These are phyloP conservation scores for Euclidium syriacum DNA, from an alignment of 345 rosid species.

Conservation along the genomic window DNA sequence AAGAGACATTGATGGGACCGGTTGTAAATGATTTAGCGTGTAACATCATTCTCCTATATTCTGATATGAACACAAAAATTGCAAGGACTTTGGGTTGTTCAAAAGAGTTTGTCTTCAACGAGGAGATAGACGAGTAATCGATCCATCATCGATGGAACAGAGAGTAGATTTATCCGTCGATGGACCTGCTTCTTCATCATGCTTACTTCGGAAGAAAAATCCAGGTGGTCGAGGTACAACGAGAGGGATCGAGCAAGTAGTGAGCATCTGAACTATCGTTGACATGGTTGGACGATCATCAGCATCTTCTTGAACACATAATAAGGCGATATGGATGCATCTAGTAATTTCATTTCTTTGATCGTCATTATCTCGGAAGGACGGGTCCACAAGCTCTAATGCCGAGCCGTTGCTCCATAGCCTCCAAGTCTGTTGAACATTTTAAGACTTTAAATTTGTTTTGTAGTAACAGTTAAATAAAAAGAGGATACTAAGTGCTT, in stretches of 20 bases:
- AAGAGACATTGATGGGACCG: no score
- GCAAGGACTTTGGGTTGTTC: no score
- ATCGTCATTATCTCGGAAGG: slow-evolving; percentile 1
- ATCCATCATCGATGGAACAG: no score
- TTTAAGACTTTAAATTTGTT: not conserved
- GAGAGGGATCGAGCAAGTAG: slow-evolving; percentile 8
- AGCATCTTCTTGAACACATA: slow-evolving; percentile 40
- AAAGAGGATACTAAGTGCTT: not conserved
- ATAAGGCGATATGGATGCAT: no score
- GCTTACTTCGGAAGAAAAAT: not conserved
- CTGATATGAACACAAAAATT: no score
- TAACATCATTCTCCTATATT: no score
- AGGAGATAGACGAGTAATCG: no score
- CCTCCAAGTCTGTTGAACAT: slow-evolving; percentile 31
- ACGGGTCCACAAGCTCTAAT: slow-evolving; percentile 27
- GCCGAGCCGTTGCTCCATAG: slow-evolving; percentile 38
- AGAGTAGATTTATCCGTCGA: no score
- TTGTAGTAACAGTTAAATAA: no score
- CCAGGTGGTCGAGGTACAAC: slow-evolving; percentile 36
- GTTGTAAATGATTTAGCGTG: no score
- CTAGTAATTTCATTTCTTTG: slow-evolving; percentile 11
- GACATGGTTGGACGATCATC: slow-evolving; percentile 45
- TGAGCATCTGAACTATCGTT: slow-evolving; percentile 35
- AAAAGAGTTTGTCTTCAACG: no score
- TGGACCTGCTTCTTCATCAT: not conserved